These are phyloP conservation scores for Poa annua DNA, from an alignment of 176 grass and related monocot genomes.

Conservation along the genomic window DNA sequence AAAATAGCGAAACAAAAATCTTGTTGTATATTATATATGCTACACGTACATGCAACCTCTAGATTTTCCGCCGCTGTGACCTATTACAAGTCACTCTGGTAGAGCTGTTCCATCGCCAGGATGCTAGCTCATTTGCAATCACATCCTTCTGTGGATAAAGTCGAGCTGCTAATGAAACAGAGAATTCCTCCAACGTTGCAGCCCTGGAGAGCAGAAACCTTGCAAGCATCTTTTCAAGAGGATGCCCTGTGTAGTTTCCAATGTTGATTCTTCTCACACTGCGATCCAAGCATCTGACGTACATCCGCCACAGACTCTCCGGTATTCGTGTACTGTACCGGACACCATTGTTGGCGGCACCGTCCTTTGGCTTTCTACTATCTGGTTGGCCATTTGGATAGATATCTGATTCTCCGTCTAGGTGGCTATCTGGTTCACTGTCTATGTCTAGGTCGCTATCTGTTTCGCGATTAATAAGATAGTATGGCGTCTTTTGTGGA, in stretches of 20 bases:
- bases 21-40: background rate
- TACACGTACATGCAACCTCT: background rate
- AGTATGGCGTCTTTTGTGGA: no score
- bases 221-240: conserved; percentile 8
- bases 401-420: no score
- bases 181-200: background rate
- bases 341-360: background rate
- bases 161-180: background rate
- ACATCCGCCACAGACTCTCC: background rate
- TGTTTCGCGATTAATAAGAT: background rate
- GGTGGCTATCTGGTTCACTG: background rate
- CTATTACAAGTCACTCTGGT: background rate
- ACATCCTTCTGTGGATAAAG: background rate
- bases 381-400: background rate
- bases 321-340: background rate
- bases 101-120: background rate
- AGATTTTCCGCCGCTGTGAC: background rate
- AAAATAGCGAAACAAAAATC: background rate
- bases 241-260: background rate
- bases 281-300: background rate
- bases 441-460: background rate
- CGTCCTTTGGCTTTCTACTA: background rate
- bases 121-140: background rate
- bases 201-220: conserved; percentile 31
- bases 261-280: background rate